These are phyloP conservation scores for Rhodotorula sp. DNA, from an alignment of 1,284 basidiomycete genomes.

Conservation along the genomic window DNA sequence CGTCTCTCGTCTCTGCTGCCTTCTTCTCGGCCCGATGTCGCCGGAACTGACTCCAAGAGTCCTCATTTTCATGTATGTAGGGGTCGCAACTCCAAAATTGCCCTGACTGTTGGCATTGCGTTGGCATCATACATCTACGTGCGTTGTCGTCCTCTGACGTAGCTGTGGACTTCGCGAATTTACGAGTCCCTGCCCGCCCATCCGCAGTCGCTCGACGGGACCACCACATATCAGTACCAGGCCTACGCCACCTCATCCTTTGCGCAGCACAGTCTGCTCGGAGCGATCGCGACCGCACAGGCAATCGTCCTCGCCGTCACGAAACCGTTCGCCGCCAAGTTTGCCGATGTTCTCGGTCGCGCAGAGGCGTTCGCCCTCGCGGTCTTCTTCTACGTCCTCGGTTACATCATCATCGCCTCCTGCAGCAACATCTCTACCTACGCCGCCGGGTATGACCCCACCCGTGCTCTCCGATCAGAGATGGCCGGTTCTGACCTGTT, in stretches of 20 bases:
- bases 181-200: no score
- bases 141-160: neutral
- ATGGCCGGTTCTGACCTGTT: no score
- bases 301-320: slow-evolving; percentile 61
- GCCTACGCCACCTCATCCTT: slow-evolving; percentile 42
- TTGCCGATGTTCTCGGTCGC: slow-evolving; percentile 64
- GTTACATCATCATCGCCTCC: slow-evolving; percentile 66
- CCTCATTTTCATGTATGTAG: slow-evolving; percentile 1
- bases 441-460: slow-evolving; percentile 1
- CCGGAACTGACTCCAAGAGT: slow-evolving; percentile 6
- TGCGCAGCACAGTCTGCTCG: slow-evolving; percentile 26
- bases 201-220: slow-evolving; percentile 28
- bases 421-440: slow-evolving; percentile 50
- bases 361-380: slow-evolving; percentile 62
- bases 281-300: slow-evolving; percentile 30
- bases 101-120: slow-evolving; percentile 51
- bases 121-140: slow-evolving; percentile 69
- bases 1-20: slow-evolving; percentile 3
- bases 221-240: slow-evolving; percentile 66
- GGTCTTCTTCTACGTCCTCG: slow-evolving; percentile 53
- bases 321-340: slow-evolving; percentile 76
- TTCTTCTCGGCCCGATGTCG: neutral
- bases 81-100: slow-evolving; percentile 36
- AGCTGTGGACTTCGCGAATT: no score
- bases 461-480: neutral